These are phyloP conservation scores for Botrytis fabae DNA, from an alignment of 2,329 filamentous ascomycete genomes.

Conservation along the genomic window DNA sequence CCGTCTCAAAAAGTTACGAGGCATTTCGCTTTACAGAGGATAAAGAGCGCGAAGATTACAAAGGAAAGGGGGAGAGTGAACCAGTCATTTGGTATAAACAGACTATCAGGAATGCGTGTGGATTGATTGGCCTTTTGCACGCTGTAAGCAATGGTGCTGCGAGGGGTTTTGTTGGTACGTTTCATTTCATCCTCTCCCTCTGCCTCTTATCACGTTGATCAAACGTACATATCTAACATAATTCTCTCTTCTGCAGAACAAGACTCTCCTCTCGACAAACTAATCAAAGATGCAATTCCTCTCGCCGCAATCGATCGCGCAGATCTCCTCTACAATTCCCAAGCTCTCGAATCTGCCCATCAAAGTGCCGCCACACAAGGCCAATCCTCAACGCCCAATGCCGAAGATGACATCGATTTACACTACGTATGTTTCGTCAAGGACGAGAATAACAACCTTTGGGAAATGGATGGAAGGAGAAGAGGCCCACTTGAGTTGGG, in stretches of 20 bases:
- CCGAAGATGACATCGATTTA: slow-evolving; percentile 76
- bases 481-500: slow-evolving; percentile 55
- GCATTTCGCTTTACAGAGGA: slow-evolving; percentile 76
- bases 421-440: slow-evolving; percentile 97
- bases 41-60: slow-evolving; percentile 60
- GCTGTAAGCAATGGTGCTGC: slow-evolving; percentile 77
- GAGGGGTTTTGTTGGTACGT: slow-evolving; percentile 85
- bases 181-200: slow-evolving; percentile 39
- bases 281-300: slow-evolving; percentile 70
- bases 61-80: slow-evolving; percentile 65
- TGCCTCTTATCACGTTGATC: slow-evolving; percentile 44
- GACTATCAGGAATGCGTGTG: slow-evolving; percentile 93
- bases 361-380: slow-evolving; percentile 82
- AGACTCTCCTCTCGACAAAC: slow-evolving; percentile 51
- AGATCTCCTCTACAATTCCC: slow-evolving; percentile 74
- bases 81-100: slow-evolving; percentile 93
- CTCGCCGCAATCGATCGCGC: slow-evolving; percentile 68
- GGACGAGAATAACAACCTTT: slow-evolving; percentile 62
- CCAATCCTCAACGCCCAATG: slow-evolving; percentile 70
- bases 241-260: slow-evolving; percentile 38
- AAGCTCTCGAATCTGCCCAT: slow-evolving; percentile 77
- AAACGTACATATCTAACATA: slow-evolving; percentile 53
- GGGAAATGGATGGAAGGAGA: slow-evolving; percentile 70
- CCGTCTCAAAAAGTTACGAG: slow-evolving; percentile 80
- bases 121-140: slow-evolving; percentile 86